phyloP scores from a whole-genome alignment of 139 green algal genomes.

The Chlorella sp. region DNA sequence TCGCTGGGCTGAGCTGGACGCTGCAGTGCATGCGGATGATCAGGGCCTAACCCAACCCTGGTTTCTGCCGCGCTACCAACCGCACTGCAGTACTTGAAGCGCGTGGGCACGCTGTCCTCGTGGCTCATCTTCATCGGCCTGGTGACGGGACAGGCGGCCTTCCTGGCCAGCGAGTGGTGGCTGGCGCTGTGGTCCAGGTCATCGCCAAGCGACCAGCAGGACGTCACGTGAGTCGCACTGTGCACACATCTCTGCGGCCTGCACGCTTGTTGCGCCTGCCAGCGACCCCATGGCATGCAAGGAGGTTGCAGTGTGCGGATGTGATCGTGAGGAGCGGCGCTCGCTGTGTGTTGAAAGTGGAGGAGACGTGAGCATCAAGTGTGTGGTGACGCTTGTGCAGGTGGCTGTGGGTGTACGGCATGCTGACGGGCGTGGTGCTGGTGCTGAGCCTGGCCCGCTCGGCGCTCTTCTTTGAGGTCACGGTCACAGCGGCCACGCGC shows the following conservation, averaged over 20 bases:
- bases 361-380: not conserved
- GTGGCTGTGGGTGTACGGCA: conserved; percentile 50
- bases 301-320: not conserved
- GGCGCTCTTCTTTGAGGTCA: conserved; percentile 54
- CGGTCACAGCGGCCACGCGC: conserved; percentile 26
- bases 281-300: not conserved
- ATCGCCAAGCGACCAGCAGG: not conserved
- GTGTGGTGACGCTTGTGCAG: conserved; percentile 4
- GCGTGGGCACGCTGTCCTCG: conserved; percentile 11
- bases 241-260: not conserved
- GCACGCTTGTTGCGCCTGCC: not conserved
- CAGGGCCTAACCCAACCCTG: not conserved
- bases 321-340: not conserved
- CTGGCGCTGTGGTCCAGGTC: conserved; percentile 48
- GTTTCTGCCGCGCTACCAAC: not conserved
- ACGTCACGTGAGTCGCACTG: not conserved
- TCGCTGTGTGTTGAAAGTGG: not conserved
- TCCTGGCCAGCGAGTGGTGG: conserved; percentile 57
- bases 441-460: conserved; percentile 38
- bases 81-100: conserved; percentile 4
- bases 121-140: conserved; percentile 31
- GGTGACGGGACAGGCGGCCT: conserved; percentile 55
- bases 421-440: conserved; percentile 45
- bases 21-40: not conserved
- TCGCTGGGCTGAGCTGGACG: not conserved